phyloP scores from a whole-genome alignment of 768 basidiomycete species.

The Russula earlei region DNA sequence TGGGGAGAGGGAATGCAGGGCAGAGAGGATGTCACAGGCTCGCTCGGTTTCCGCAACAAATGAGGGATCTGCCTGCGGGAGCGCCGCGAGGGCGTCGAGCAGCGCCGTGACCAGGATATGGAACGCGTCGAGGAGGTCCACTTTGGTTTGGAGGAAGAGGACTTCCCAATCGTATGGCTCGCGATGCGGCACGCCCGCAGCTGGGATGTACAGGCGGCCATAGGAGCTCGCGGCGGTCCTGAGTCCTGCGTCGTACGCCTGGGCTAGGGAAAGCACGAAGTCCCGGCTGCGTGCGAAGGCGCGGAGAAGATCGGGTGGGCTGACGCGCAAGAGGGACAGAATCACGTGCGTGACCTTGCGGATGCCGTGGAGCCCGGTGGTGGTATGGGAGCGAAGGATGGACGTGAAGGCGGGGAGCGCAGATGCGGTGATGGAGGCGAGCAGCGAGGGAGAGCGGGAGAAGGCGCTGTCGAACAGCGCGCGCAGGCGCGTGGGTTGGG shows the following conservation, averaged over 20 bases:
- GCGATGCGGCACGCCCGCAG: slow-evolving; percentile 20
- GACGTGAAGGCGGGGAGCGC: slow-evolving; percentile 48
- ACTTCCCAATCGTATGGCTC: slow-evolving; percentile 54
- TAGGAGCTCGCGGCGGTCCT: slow-evolving; percentile 47
- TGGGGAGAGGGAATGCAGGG: too few relatives aligned
- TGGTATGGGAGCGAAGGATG: slow-evolving; percentile 31
- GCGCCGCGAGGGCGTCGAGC: slow-evolving; percentile 36
- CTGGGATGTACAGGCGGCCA: slow-evolving; percentile 39
- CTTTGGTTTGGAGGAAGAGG: slow-evolving; percentile 66
- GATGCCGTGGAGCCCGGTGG: slow-evolving; percentile 48
- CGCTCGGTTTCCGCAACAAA: too few relatives aligned
- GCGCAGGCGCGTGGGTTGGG: slow-evolving; percentile 36
- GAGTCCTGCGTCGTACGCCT: slow-evolving; percentile 52
- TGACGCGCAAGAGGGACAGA: slow-evolving; percentile 41
- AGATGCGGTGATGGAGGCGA: slow-evolving; percentile 26
- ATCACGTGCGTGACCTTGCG: slow-evolving; percentile 56
- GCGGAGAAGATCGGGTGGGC: slow-evolving; percentile 39
- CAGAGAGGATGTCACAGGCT: too few relatives aligned
- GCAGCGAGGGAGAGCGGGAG: slow-evolving; percentile 27
- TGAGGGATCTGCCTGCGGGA: slow-evolving; percentile 17
- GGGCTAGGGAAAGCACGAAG: slow-evolving; percentile 49
- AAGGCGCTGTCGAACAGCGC: slow-evolving; percentile 36
- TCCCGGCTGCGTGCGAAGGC: slow-evolving; percentile 42
- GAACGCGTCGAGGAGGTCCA: slow-evolving; percentile 59
- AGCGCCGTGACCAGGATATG: slow-evolving; percentile 47